Percentiles rank a stretch among this genome's conserved stretches.
Conservation (phyloP, 2,329 filamentous ascomycete species). For the Tolypocladium nubicola region DNA sequence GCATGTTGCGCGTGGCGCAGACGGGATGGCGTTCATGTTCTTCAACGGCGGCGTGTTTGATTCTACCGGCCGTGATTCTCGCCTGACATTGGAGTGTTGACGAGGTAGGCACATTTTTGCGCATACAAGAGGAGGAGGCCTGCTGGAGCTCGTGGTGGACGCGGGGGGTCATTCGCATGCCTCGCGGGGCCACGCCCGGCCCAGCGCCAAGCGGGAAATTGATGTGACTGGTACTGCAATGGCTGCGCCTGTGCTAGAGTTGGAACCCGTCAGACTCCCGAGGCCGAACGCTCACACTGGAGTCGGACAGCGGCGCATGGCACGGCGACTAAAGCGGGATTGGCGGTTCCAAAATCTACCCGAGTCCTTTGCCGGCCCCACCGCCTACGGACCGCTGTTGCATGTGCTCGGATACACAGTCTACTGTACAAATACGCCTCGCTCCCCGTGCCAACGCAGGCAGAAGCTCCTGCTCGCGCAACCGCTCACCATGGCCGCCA, state of each 20-base stretch:
- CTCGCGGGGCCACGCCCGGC: not conserved
- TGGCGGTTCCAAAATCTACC: not conserved
- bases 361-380: not conserved
- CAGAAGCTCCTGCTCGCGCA: not conserved
- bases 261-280: not conserved
- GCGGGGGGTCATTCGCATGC: too few species aligned
- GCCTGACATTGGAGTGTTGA: too few species aligned
- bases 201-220: not conserved
- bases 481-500: slow-evolving; percentile 4
- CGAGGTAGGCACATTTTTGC: too few species aligned
- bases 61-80: too few species aligned
- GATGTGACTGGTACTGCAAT: not conserved
- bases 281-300: not conserved
- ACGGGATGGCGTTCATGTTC: too few species aligned
- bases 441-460: not conserved
- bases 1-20: too few species aligned
- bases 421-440: not conserved
- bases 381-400: not conserved
- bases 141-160: too few species aligned
- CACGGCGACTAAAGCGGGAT: not conserved
- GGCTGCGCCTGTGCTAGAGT: not conserved
- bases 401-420: not conserved
- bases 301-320: not conserved
- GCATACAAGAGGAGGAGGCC: too few species aligned
- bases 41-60: too few species aligned